These are phyloP conservation scores for Massarina eburnea DNA, from an alignment of 2,329 filamentous ascomycete genomes.

Conservation along the genomic window DNA sequence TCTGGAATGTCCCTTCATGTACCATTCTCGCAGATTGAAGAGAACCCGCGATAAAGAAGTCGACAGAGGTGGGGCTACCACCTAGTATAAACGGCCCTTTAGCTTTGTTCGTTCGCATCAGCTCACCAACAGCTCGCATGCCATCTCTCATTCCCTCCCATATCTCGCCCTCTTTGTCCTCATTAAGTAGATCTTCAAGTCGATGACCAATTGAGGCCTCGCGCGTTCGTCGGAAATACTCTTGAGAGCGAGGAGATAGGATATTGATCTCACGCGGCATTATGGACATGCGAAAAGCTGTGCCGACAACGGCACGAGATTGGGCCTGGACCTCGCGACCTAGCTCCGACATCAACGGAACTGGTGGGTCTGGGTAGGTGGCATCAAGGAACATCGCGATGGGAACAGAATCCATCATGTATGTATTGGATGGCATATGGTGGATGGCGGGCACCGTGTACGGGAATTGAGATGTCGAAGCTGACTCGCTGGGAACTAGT, in stretches of 20 bases:
- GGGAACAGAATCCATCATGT: slow-evolving; percentile 45
- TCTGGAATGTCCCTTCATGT: not conserved
- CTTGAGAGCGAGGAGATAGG: slow-evolving; percentile 40
- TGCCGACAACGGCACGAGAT: slow-evolving; percentile 31
- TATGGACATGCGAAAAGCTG: slow-evolving; percentile 32
- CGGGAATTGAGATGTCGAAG: not conserved
- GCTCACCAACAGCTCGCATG: slow-evolving; percentile 23
- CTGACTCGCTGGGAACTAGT: not conserved
- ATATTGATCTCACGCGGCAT: slow-evolving; percentile 44
- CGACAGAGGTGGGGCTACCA: not conserved
- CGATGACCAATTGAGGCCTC: slow-evolving; percentile 39
- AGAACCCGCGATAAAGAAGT: not conserved
- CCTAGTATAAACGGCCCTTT: not conserved
- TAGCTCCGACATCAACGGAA: slow-evolving; percentile 41
- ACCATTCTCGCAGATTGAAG: not conserved
- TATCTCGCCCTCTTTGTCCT: slow-evolving; percentile 30
- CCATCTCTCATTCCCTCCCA: slow-evolving; percentile 32
- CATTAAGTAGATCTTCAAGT: slow-evolving; percentile 42
- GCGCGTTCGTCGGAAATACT: slow-evolving; percentile 45
- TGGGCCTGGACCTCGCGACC: slow-evolving; percentile 37
- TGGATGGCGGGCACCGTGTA: slow-evolving; percentile 49
- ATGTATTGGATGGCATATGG: slow-evolving; percentile 43
- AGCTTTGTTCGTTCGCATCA: not conserved
- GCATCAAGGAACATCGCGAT: slow-evolving; percentile 47
- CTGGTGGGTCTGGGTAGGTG: slow-evolving; percentile 41